phyloP scores from a whole-genome alignment of 495 filamentous ascomycete genomes.

The Neurospora sp. region DNA sequence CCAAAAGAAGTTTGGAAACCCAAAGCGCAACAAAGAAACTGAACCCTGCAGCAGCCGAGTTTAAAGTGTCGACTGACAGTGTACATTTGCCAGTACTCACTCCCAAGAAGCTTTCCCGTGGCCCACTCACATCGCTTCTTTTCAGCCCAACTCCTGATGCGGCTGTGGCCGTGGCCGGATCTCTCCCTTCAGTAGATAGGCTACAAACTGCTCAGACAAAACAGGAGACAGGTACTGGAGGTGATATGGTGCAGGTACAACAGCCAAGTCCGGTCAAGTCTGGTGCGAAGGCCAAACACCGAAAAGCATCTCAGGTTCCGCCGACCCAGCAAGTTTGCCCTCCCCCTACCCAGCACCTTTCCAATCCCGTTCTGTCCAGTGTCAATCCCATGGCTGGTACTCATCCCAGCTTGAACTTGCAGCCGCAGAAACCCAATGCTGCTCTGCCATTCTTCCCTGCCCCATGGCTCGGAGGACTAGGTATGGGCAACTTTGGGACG shows the following conservation, averaged over 20 bases:
- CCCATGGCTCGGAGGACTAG: not conserved
- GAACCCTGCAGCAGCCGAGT: slow-evolving; percentile 23
- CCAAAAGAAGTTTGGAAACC: not conserved
- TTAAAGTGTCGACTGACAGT: slow-evolving; percentile 7
- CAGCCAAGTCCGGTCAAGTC: not conserved
- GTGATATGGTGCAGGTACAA: not conserved
- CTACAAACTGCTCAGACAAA: not conserved
- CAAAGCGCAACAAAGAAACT: slow-evolving; percentile 7
- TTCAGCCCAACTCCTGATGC: not conserved
- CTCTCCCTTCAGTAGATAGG: not conserved
- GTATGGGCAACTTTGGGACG: not conserved
- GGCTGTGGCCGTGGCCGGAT: not conserved
- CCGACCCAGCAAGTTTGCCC: not conserved
- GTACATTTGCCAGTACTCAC: not conserved
- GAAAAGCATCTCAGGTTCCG: not conserved
- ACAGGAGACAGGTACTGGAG: not conserved
- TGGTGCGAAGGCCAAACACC: not conserved
- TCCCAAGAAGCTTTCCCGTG: slow-evolving; percentile 13
- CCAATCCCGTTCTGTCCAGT: not conserved
- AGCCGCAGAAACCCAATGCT: not conserved
- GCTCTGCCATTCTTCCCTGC: not conserved
- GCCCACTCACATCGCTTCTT: slow-evolving; percentile 7
- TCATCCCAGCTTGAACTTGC: not conserved
- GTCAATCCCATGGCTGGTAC: not conserved
- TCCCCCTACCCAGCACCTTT: not conserved